A percentile compares a stretch with the other conserved stretches of the same genome.
phyloP scores from a whole-genome alignment of 768 basidiomycete genomes.

The Russula foetens region DNA sequence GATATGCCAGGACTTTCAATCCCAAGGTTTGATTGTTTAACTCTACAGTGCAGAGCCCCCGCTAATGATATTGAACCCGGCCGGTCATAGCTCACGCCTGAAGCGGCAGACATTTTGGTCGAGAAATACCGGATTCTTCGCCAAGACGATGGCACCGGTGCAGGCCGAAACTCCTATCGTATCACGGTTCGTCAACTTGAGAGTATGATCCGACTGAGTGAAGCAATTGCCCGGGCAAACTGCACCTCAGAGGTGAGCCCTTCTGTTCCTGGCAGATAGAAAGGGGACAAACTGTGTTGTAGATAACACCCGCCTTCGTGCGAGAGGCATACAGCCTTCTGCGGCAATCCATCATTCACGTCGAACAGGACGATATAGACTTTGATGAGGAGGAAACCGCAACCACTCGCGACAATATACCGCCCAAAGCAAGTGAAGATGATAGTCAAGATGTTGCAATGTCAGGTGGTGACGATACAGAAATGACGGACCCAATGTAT shows the following conservation, averaged over 20 bases:
- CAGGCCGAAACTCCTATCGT: conserved; percentile 86
- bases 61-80: conserved; percentile 5
- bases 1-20: conserved; percentile 94
- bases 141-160: conserved; percentile 87
- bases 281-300: background rate
- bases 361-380: conserved; percentile 97
- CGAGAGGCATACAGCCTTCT: conserved; percentile 92
- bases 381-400: conserved; percentile 86
- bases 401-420: conserved; percentile 40
- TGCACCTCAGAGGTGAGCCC: conserved; percentile 78
- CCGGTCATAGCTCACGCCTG: conserved; percentile 67
- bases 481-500: conserved; percentile 41
- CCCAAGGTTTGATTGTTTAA: conserved; percentile 60
- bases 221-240: conserved; percentile 95
- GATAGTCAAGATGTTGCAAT: conserved; percentile 58
- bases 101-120: conserved; percentile 87
- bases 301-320: conserved; percentile 93
- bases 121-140: conserved; percentile 90
- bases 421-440: conserved; percentile 30
- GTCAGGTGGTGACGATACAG: conserved; percentile 51
- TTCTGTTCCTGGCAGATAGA: background rate
- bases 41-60: background rate
- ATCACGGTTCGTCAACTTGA: conserved; percentile 98
- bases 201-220: conserved; percentile 95
- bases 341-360: conserved; percentile 96